phyloP scores from a whole-genome alignment of 2,329 filamentous ascomycete species.

The Sporothrix mexicana region DNA sequence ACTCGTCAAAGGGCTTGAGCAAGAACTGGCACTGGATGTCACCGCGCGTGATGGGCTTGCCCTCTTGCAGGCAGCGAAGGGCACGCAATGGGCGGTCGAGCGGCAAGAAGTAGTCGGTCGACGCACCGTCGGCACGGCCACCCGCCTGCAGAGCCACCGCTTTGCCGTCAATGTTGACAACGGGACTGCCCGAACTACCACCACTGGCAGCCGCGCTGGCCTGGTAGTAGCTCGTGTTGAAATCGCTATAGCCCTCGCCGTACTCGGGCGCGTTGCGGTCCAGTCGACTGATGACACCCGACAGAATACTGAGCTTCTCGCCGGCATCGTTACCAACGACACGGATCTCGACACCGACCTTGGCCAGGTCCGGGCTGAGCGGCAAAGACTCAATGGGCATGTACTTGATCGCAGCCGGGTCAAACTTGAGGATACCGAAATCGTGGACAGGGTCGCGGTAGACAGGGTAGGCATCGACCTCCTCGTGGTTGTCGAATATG shows the following conservation, averaged over 20 bases:
- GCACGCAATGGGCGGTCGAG: conserved; percentile 89
- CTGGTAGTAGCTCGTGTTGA: conserved; percentile 96
- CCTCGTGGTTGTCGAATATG: conserved; percentile 98
- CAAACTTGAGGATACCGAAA: conserved; percentile 95
- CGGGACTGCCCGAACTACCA: conserved; percentile 96
- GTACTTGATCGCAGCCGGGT: conserved; percentile 95
- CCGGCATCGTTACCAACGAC: conserved; percentile 98
- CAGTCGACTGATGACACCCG: conserved; percentile 93
- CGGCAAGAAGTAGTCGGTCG: conserved; percentile 96
- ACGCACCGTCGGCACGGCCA: conserved; percentile 89
- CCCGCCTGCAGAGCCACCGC: conserved; percentile 94
- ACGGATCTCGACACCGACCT: conserved; percentile 91
- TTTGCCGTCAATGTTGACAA: conserved; percentile 92
- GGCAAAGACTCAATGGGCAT: conserved; percentile 85
- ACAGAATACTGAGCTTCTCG: conserved; percentile 97
- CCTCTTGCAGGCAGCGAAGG: conserved; percentile 80
- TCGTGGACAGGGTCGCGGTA: conserved; percentile 99
- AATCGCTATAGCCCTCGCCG: conserved; percentile 96
- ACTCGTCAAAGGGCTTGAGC: conserved; percentile 97
- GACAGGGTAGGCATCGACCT: conserved; percentile 93
- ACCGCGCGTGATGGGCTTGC: conserved; percentile 78
- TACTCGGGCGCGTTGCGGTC: conserved; percentile 98
- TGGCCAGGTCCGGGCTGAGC: conserved; percentile 83
- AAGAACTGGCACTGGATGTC: conserved; percentile 99
- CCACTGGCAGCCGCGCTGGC: conserved; percentile 96